Evolutionary conservation across 1,284 basidiomycete species (phyloP).

Genomic region (Boletus mariae): DNA sequence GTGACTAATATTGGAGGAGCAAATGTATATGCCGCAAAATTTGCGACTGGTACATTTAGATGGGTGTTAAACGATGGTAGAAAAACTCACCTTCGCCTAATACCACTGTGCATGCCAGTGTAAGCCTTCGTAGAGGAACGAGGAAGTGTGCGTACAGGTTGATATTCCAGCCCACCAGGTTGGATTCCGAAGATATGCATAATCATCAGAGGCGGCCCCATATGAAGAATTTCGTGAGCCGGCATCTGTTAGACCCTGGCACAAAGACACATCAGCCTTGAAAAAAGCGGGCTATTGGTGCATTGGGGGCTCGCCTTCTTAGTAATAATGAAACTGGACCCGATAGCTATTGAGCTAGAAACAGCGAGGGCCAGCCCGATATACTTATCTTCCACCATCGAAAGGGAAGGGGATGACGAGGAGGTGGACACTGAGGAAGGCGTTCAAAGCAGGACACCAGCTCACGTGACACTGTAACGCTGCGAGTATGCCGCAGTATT

Average conservation of each 20-base stretch:
- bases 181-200: constrained; percentile 86
- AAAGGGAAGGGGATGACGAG: background rate
- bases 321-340: constrained; percentile 93
- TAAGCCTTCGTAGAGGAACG: constrained; percentile 3
- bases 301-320: constrained; percentile 70
- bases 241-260: constrained; percentile 81
- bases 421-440: background rate
- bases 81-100: constrained; percentile 73
- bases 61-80: constrained; percentile 5
- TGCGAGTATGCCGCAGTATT: too few species aligned
- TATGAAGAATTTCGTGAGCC: constrained; percentile 52
- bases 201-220: constrained; percentile 68
- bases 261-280: constrained; percentile 10
- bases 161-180: constrained; percentile 99
- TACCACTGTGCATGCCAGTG: constrained; percentile 56
- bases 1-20: constrained; percentile 97
- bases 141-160: constrained; percentile 63
- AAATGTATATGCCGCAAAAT: constrained; percentile 98
- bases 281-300: background rate
- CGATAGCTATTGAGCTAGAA: constrained; percentile 81
- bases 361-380: constrained; percentile 86
- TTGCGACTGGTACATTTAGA: constrained; percentile 66
- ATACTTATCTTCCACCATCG: constrained; percentile 87
- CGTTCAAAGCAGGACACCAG: background rate
- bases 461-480: background rate